A percentile compares a stretch with the other conserved stretches of the same genome.
Conservation (phyloP, 2,329 filamentous ascomycete genomes). For the Aspergillus texensis region DNA sequence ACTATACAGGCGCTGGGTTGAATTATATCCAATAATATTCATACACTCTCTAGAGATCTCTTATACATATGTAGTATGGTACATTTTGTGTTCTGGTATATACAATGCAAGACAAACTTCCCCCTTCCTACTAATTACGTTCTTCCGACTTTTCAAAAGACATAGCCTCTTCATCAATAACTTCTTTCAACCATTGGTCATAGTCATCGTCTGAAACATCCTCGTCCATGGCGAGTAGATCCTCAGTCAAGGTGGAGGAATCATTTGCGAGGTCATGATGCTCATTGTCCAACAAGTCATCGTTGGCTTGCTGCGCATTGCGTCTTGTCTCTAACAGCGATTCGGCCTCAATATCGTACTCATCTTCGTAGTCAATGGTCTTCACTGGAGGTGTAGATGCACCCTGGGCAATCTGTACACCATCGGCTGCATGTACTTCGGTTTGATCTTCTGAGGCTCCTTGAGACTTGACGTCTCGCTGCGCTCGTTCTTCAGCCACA, state of each 20-base stretch:
- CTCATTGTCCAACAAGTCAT: constrained; percentile 24
- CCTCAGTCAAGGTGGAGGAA: not conserved
- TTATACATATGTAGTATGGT: constrained; percentile 6
- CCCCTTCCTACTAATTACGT: not conserved
- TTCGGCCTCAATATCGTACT: constrained; percentile 32
- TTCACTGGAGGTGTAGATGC: constrained; percentile 3
- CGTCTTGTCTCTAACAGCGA: constrained; percentile 19
- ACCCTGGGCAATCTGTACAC: constrained; percentile 6
- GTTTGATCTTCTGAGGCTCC: not conserved
- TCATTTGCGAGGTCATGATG: constrained; percentile 4
- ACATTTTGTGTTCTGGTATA: constrained; percentile 9
- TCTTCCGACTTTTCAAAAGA: not conserved
- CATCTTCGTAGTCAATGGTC: constrained; percentile 25
- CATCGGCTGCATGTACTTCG: not conserved
- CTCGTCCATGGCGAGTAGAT: constrained; percentile 1
- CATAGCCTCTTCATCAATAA: not conserved
- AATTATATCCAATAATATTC: constrained; percentile 3
- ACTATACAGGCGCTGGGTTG: not conserved
- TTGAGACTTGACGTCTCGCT: not conserved
- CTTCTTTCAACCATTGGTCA: not conserved
- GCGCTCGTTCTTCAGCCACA: not conserved
- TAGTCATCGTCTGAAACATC: not conserved
- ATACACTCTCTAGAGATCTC: constrained; percentile 1
- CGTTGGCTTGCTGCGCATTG: constrained; percentile 18
- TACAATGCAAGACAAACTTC: constrained; percentile 4